Evolutionary conservation across 2,329 filamentous ascomycete genomes (phyloP).

Genomic region (Paecilomyces fulvus): DNA sequence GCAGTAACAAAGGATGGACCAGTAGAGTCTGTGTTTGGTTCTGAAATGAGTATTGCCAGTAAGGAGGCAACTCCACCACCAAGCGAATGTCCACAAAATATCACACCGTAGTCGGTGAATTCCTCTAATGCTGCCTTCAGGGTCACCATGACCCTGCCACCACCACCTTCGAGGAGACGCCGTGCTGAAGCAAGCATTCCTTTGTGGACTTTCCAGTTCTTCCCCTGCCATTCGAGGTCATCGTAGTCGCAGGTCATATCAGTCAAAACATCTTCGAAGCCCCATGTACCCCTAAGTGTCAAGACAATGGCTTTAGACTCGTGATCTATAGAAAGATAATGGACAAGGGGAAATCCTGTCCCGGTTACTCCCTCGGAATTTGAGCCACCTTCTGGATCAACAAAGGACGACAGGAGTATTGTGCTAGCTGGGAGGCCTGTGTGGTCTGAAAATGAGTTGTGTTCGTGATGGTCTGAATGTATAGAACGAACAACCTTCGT

Average conservation of each 20-base stretch:
- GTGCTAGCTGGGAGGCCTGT: slow-evolving; percentile 38
- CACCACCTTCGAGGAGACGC: slow-evolving; percentile 58
- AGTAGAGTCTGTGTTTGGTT: slow-evolving; percentile 43
- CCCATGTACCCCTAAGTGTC: slow-evolving; percentile 63
- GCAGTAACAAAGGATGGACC: slow-evolving; percentile 57
- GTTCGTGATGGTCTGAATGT: slow-evolving; percentile 32
- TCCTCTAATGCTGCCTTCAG: slow-evolving; percentile 58
- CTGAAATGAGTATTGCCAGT: slow-evolving; percentile 62
- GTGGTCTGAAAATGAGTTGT: slow-evolving; percentile 38
- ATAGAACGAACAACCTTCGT: slow-evolving; percentile 22
- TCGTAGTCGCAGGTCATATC: slow-evolving; percentile 70
- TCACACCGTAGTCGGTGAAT: slow-evolving; percentile 60
- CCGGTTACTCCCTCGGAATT: slow-evolving; percentile 57
- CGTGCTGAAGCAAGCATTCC: slow-evolving; percentile 64
- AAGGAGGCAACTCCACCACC: slow-evolving; percentile 63
- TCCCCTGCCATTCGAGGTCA: slow-evolving; percentile 50
- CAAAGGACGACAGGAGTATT: slow-evolving; percentile 59
- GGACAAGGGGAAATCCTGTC: slow-evolving; percentile 61
- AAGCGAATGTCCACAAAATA: slow-evolving; percentile 61
- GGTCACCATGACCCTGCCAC: slow-evolving; percentile 58
- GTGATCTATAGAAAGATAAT: slow-evolving; percentile 65
- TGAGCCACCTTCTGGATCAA: slow-evolving; percentile 59
- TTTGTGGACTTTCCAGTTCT: slow-evolving; percentile 62
- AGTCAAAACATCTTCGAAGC: slow-evolving; percentile 64
- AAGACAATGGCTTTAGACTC: slow-evolving; percentile 63